A percentile compares a stretch with the other conserved stretches of the same genome.
Conservation (phyloP, 139 green algal species). For the Chlamydomonas schloesseri region DNA sequence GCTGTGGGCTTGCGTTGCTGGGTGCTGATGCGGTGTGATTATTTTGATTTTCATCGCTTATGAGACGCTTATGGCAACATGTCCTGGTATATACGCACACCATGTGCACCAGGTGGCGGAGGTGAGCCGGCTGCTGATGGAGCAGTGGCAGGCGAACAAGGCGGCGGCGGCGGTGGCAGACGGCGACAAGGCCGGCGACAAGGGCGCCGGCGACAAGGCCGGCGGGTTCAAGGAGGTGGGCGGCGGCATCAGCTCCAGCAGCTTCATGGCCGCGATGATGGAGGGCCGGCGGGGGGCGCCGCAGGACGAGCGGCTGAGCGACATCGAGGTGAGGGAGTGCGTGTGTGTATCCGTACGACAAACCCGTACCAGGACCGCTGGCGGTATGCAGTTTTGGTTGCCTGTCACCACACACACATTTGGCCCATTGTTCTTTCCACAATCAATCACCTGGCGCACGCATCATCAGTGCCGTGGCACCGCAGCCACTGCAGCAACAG, state of each 20-base stretch:
- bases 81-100: too few relatives aligned
- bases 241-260: background rate
- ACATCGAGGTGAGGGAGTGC: background rate
- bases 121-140: background rate
- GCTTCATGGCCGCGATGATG: constrained; percentile 1
- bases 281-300: background rate
- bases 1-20: too few relatives aligned
- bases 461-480: too few relatives aligned
- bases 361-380: too few relatives aligned
- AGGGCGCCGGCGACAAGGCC: background rate
- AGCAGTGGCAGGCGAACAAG: background rate
- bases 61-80: too few relatives aligned
- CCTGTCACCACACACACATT: too few relatives aligned
- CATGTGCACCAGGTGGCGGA: background rate
- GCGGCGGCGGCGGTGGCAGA: background rate
- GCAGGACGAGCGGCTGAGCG: background rate
- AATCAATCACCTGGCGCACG: too few relatives aligned
- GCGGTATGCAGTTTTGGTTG: too few relatives aligned
- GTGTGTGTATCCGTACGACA: background rate
- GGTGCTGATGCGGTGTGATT: too few relatives aligned
- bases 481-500: too few relatives aligned
- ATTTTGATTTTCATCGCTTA: too few relatives aligned
- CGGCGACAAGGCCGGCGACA: background rate
- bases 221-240: background rate
- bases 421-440: too few relatives aligned